Base-by-base conservation (phyloP, 176 grass and related monocot genomes). In the Chrysopogon serrulatus region DNA sequence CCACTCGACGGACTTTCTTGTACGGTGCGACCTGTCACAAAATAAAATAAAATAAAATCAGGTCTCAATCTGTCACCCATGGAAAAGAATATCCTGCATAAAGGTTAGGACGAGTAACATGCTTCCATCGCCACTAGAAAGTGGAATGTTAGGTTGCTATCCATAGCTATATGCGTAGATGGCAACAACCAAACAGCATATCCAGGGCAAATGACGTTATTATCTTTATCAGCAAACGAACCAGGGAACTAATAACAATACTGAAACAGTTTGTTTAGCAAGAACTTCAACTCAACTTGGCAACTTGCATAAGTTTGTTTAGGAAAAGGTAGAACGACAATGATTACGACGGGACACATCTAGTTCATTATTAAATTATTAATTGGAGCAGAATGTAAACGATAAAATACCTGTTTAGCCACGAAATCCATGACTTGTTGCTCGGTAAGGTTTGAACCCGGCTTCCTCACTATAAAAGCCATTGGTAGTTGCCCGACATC, bases 401-500 rank as follows among this genome's bases (percentile, higher is more conserved):
- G 61, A 33, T 12, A 68, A 84, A 21, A 41, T 90, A 98, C 96
- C 84, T 88, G 82, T 86, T 93, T 90, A 44, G 88, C 88, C 24
- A 95, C 88, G 42, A 90, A 87, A 90, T 93, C 79, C 83, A 93
- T 93, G 71, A 95, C 83, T 75, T 92, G 82, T 71, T 86, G 63
- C 21, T 73, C 80, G 3, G 53, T 92, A 67, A 98, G 34, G 48
- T 70, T 70, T 61, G 60, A 63, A 8, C 87, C 85, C 8, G 87
- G 76, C 66, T 92, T 83, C 87, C 87, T 93, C 68, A 95, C 93
- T 68, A 95, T 82, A 57, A 93, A 91, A 32, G 96, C 96, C 88
- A 98, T 88, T 48, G 96, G 92, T 80, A 95, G 24, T 77, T 98
- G 79, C 57, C 93, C 96, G 59, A 18, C 93, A 78, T 95, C 91